These are phyloP conservation scores for Microbotryum silenes-acaulis DNA, from an alignment of 1,284 basidiomycete genomes.

Conservation along the genomic window DNA sequence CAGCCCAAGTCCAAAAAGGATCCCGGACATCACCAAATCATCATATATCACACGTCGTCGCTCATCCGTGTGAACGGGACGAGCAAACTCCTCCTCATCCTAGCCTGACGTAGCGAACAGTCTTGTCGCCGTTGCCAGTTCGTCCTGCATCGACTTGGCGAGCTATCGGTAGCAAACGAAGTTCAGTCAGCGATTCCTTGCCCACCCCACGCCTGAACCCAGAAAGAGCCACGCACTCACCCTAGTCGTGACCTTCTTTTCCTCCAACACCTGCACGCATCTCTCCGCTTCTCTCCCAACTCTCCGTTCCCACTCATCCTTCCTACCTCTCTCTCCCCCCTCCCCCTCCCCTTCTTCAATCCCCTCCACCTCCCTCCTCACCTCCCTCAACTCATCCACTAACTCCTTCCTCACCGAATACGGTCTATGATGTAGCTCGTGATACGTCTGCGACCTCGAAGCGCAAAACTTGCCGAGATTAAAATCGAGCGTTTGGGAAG, in stretches of 20 bases:
- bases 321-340: not conserved
- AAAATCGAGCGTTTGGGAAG: not conserved
- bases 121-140: too few species aligned
- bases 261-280: constrained; percentile 2
- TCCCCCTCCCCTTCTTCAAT: not conserved
- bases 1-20: too few species aligned
- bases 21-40: too few species aligned
- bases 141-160: too few species aligned
- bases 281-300: constrained; percentile 5
- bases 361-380: too few species aligned
- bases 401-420: not conserved
- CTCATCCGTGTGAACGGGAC: not conserved
- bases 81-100: not conserved
- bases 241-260: not conserved
- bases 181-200: too few species aligned
- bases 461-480: not conserved
- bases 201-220: too few species aligned
- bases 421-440: constrained; percentile 8
- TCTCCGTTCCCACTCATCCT: not conserved
- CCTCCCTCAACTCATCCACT: not conserved
- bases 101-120: too few species aligned
- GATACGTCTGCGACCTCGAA: constrained; percentile 1
- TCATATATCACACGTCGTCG: too few species aligned
- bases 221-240: not conserved
- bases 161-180: too few species aligned